A percentile compares a stretch with the other conserved stretches of the same genome.
These are phyloP conservation scores for Saxispiralis lemnorum DNA, from an alignment of 495 filamentous ascomycete species.

Conservation along the genomic window DNA sequence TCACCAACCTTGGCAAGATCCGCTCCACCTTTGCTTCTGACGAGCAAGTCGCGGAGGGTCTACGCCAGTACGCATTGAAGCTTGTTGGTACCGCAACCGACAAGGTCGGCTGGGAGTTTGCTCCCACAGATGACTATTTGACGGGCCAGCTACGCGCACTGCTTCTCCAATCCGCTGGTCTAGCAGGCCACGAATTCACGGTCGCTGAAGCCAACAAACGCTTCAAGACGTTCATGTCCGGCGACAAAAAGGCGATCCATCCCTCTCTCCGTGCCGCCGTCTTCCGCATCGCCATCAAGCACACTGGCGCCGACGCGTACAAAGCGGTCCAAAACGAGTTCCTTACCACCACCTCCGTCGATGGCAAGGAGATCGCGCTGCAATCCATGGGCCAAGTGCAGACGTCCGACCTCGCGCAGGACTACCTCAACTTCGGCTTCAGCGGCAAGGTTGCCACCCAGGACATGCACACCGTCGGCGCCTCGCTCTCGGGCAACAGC, in stretches of 20 bases:
- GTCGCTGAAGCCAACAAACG: conserved; percentile 51
- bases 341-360: conserved; percentile 58
- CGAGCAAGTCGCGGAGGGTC: conserved; percentile 37
- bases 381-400: conserved; percentile 57
- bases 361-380: conserved; percentile 76
- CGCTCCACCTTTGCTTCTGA: conserved; percentile 47
- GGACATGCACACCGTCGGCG: conserved; percentile 68
- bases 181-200: conserved; percentile 51
- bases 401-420: conserved; percentile 45
- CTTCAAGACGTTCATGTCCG: conserved; percentile 56
- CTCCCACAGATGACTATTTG: conserved; percentile 60
- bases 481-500: conserved; percentile 52
- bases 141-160: conserved; percentile 62
- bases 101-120: conserved; percentile 70
- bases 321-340: conserved; percentile 69
- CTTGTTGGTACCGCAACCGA: conserved; percentile 55
- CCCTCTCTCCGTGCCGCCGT: conserved; percentile 63
- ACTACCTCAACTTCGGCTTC: conserved; percentile 64
- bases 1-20: conserved; percentile 47
- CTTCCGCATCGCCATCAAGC: conserved; percentile 58
- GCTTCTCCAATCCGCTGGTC: conserved; percentile 55
- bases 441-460: conserved; percentile 58
- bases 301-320: conserved; percentile 47
- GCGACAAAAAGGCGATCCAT: conserved; percentile 51
- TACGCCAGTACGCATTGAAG: conserved; percentile 57